A percentile compares a stretch with the other conserved stretches of the same genome.
Conservation (phyloP, 805 yeast genomes). For the Metschnikowia cerradonensis region DNA sequence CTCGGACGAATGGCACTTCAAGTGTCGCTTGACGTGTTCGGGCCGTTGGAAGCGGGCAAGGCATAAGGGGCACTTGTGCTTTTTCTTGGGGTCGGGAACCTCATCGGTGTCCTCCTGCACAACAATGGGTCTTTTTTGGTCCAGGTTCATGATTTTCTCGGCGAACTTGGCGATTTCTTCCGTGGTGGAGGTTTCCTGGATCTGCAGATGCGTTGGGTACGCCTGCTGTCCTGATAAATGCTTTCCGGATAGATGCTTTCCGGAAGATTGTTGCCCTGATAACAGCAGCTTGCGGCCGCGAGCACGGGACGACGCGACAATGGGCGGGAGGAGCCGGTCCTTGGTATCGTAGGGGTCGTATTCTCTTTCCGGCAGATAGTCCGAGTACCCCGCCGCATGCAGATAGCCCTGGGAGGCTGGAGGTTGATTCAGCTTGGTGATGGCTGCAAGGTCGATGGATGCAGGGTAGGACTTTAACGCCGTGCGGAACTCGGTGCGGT, state of each 20-base stretch:
- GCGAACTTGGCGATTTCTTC: slow-evolving; percentile 21
- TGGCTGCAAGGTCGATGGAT: slow-evolving; percentile 51
- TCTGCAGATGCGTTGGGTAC: slow-evolving; percentile 15
- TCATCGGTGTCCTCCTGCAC: slow-evolving; percentile 31
- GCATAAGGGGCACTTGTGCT: slow-evolving; percentile 63
- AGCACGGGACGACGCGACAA: slow-evolving; percentile 5
- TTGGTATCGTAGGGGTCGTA: neutral
- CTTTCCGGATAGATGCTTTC: slow-evolving; percentile 5
- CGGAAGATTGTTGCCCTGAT: slow-evolving; percentile 6
- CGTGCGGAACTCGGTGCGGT: slow-evolving; percentile 10
- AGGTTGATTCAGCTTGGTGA: slow-evolving; percentile 31
- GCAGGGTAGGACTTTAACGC: slow-evolving; percentile 43
- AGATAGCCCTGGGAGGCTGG: neutral
- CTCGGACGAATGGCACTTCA: slow-evolving; percentile 55
- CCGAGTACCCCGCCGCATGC: neutral
- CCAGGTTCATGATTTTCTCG: slow-evolving; percentile 19
- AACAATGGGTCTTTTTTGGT: slow-evolving; percentile 20
- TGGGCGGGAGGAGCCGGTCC: slow-evolving; percentile 7
- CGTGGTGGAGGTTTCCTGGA: slow-evolving; percentile 18
- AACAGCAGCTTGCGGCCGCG: slow-evolving; percentile 3
- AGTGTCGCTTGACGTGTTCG: slow-evolving; percentile 65
- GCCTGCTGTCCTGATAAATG: neutral
- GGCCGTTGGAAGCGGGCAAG: slow-evolving; percentile 62
- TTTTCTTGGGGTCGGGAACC: slow-evolving; percentile 44
- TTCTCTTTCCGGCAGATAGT: slow-evolving; percentile 4